Evolutionary conservation across 176 grass and related monocot species (phyloP).

Genomic region (Saccharum officinarum): DNA sequence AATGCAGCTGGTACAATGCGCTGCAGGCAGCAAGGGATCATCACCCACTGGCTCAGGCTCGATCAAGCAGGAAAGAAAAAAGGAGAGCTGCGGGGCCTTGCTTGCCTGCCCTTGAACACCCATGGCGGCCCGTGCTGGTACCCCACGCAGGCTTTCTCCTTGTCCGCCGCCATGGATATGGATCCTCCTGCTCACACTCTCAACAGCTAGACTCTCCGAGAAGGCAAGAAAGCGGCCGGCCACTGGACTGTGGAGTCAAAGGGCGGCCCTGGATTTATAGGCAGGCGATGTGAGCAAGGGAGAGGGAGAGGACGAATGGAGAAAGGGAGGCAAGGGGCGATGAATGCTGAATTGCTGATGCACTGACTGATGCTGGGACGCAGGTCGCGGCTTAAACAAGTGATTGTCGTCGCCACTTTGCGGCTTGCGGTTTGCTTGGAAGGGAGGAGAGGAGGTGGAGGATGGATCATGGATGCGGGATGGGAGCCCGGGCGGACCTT

Average conservation of each 20-base stretch:
- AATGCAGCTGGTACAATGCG: slow-evolving; percentile 92
- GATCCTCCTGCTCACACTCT: not conserved
- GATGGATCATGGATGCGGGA: not conserved
- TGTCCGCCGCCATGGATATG: slow-evolving; percentile 51
- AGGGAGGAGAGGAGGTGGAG: too few relatives aligned
- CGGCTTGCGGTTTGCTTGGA: too few relatives aligned
- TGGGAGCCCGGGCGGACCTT: not conserved
- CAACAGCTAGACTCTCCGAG: not conserved
- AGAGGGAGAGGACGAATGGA: not conserved
- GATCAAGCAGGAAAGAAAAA: not conserved
- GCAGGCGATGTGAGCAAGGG: not conserved
- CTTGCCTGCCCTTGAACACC: slow-evolving; percentile 92
- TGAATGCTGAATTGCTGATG: slow-evolving; percentile 40
- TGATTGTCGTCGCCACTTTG: not conserved
- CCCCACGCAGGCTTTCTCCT: slow-evolving; percentile 19
- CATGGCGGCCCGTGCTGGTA: slow-evolving; percentile 77
- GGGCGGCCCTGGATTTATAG: not conserved
- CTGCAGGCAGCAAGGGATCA: slow-evolving; percentile 30
- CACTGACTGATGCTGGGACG: slow-evolving; percentile 38
- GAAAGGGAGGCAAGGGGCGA: not conserved
- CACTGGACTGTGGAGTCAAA: not conserved
- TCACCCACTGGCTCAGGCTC: not conserved
- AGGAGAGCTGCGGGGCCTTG: too few relatives aligned
- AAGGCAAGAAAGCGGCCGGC: not conserved
- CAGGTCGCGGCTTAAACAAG: slow-evolving; percentile 5